phyloP scores from a whole-genome alignment of 805 yeast genomes.

The Candida palmyrensis region DNA sequence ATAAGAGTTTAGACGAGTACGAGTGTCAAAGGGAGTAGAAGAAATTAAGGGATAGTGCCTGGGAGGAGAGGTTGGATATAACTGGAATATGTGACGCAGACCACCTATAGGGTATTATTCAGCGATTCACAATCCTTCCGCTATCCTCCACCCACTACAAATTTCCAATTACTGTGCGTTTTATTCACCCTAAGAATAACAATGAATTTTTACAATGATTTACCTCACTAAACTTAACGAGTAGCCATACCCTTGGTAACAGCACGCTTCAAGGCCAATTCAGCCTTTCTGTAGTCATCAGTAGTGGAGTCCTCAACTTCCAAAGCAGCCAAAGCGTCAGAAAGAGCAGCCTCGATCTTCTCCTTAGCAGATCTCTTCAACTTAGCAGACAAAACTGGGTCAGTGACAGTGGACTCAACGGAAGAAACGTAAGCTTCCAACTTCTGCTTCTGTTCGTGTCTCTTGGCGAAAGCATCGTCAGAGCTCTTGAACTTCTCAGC shows the following conservation, averaged over 20 bases:
- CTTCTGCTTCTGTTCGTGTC: conserved; percentile 98
- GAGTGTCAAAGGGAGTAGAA: no score
- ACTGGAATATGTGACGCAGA: no score
- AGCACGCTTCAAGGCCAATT: conserved; percentile 97
- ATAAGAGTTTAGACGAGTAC: no score
- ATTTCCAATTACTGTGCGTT: no score
- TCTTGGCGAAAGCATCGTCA: conserved; percentile 99
- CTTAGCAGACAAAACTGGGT: conserved; percentile 97
- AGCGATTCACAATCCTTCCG: no score
- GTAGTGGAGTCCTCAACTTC: conserved; percentile 95
- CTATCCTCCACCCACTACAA: no score
- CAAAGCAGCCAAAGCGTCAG: conserved; percentile 97
- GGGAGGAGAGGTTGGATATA: no score
- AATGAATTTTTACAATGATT: conserved; percentile 3
- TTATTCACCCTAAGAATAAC: conserved; percentile 8
- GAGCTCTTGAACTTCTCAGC: conserved; percentile 80
- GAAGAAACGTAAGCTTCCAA: conserved; percentile 97
- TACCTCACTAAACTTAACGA: conserved; percentile 56
- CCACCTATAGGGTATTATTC: no score
- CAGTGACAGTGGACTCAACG: conserved; percentile 93
- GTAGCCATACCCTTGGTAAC: conserved; percentile 99
- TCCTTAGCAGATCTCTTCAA: conserved; percentile 96
- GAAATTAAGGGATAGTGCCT: no score
- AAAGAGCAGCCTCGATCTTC: conserved; percentile 95
- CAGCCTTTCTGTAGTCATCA: conserved; percentile 98